These are phyloP conservation scores for Lentinula sp. DNA, from an alignment of 768 basidiomycete genomes.

Conservation along the genomic window DNA sequence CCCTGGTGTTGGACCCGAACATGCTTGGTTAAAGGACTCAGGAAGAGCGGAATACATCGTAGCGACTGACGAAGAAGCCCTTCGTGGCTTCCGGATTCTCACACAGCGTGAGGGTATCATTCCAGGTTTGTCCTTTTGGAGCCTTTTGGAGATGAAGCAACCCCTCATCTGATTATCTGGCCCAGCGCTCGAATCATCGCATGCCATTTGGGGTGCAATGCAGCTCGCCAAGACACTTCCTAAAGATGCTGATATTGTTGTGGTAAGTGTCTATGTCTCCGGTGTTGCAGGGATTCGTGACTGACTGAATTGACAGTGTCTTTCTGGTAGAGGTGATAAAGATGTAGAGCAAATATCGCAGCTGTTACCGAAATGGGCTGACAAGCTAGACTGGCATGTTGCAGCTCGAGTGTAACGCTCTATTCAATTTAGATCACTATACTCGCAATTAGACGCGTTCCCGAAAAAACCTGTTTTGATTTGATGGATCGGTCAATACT, in stretches of 20 bases:
- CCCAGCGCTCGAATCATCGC: slow-evolving; percentile 87
- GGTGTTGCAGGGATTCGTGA: neutral
- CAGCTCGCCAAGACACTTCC: slow-evolving; percentile 78
- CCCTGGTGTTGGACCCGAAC: slow-evolving; percentile 97
- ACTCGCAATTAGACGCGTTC: neutral
- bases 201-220: slow-evolving; percentile 92
- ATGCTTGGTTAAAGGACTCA: slow-evolving; percentile 94
- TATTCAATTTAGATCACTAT: neutral
- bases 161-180: neutral
- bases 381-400: slow-evolving; percentile 90
- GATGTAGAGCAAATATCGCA: slow-evolving; percentile 97
- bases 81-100: slow-evolving; percentile 86
- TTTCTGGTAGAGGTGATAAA: slow-evolving; percentile 95
- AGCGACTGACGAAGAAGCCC: slow-evolving; percentile 91
- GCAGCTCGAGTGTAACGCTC: slow-evolving; percentile 18
- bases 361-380: slow-evolving; percentile 92
- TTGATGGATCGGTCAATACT: no score
- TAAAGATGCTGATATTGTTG: slow-evolving; percentile 82
- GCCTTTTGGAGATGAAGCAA: neutral
- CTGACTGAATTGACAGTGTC: slow-evolving; percentile 46
- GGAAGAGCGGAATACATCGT: slow-evolving; percentile 89
- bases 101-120: slow-evolving; percentile 97
- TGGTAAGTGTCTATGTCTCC: slow-evolving; percentile 50
- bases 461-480: no score
- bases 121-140: slow-evolving; percentile 51